Evolutionary conservation across 345 rosid species (phyloP).

Genomic region (Gossypium turneri): DNA sequence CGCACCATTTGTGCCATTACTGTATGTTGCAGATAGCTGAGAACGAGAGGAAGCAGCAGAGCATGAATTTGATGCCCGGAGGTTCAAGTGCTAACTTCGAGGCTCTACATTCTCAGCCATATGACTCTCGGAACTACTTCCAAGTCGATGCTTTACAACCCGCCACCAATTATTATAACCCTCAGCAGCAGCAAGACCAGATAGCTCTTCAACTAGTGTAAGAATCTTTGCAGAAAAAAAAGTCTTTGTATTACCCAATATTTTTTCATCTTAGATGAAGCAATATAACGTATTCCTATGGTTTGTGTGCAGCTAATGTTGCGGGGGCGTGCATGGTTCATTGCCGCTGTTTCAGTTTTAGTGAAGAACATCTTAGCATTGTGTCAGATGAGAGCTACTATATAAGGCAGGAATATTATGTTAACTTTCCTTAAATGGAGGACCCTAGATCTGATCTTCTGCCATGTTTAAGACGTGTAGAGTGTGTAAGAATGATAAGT

Average conservation of each 20-base stretch:
- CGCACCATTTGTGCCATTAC: background rate
- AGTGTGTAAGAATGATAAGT: conserved; percentile 18
- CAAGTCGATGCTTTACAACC: conserved; percentile 4
- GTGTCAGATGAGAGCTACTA: conserved; percentile 10
- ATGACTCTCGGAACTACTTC: background rate
- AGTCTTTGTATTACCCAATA: background rate
- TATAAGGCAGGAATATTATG: conserved; percentile 10
- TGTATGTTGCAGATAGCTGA: conserved; percentile 43
- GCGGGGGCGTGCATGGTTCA: background rate
- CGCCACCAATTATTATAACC: background rate
- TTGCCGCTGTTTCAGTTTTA: background rate
- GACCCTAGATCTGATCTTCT: conserved; percentile 2
- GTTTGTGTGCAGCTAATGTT: conserved; percentile 16
- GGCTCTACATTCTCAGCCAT: background rate
- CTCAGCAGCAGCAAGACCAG: background rate
- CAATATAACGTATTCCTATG: background rate
- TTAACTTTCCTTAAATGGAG: conserved; percentile 17
- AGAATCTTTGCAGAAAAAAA: background rate
- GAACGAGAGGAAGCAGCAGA: conserved; percentile 67
- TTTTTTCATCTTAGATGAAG: background rate
- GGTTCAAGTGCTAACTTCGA: background rate
- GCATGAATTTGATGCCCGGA: conserved; percentile 72
- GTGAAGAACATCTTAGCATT: conserved; percentile 13
- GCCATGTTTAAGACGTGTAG: conserved; percentile 13
- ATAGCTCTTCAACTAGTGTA: background rate